Percentiles rank a stretch among this genome's conserved stretches.
Evolutionary conservation across 106 monocot species (phyloP).

Genomic region (Acorus gramineus): DNA sequence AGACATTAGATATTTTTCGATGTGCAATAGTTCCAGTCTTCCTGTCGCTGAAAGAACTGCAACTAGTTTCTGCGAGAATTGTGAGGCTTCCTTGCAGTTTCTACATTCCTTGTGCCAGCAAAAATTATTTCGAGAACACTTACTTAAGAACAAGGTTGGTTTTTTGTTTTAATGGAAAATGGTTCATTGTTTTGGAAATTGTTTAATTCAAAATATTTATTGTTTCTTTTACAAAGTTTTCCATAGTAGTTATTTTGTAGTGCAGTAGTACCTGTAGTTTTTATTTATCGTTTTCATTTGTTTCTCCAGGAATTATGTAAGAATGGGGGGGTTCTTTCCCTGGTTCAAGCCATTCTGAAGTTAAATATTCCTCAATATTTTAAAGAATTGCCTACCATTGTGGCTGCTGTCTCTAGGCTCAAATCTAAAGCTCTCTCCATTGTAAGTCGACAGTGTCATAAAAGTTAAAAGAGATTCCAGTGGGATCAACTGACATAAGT

Average conservation of each 20-base stretch:
- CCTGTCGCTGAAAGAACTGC: slow-evolving; percentile 34
- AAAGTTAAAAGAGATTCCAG: no score
- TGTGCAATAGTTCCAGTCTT: slow-evolving; percentile 25
- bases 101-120: slow-evolving; percentile 83
- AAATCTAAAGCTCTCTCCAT: slow-evolving; percentile 86
- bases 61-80: slow-evolving; percentile 60
- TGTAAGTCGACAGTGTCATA: slow-evolving; percentile 41
- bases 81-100: slow-evolving; percentile 91
- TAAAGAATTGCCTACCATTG: slow-evolving; percentile 35
- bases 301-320: slow-evolving; percentile 69
- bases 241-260: no score
- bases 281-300: neutral
- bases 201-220: no score
- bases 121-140: slow-evolving; percentile 66
- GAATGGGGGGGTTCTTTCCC: slow-evolving; percentile 83
- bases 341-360: slow-evolving; percentile 51
- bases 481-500: no score
- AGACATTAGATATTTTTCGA: slow-evolving; percentile 40
- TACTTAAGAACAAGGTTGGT: slow-evolving; percentile 78
- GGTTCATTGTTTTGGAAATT: no score
- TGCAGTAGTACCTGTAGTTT: no score
- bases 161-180: no score
- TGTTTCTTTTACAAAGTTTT: no score
- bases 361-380: slow-evolving; percentile 45
- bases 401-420: slow-evolving; percentile 66